Evolutionary conservation across 2,329 filamentous ascomycete species (phyloP).

Genomic region (Clathrospora elynae): DNA sequence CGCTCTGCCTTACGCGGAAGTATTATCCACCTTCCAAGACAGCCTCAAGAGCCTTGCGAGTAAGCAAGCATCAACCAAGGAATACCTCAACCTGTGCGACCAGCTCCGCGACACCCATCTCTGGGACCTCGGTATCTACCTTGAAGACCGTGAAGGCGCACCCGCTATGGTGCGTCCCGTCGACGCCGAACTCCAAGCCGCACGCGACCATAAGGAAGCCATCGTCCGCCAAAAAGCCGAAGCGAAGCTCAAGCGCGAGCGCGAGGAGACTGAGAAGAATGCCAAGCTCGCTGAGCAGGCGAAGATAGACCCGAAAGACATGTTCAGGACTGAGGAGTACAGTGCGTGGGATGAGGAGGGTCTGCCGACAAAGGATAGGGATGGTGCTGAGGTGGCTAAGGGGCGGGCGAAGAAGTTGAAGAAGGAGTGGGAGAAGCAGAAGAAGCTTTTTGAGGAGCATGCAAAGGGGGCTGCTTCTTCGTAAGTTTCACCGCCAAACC

Average conservation of each 20-base stretch:
- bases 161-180: slow-evolving; percentile 75
- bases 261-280: slow-evolving; percentile 63
- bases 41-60: slow-evolving; percentile 62
- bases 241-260: slow-evolving; percentile 59
- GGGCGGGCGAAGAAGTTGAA: slow-evolving; percentile 77
- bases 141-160: slow-evolving; percentile 78
- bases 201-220: slow-evolving; percentile 60
- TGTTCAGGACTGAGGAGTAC: slow-evolving; percentile 67
- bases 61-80: slow-evolving; percentile 64
- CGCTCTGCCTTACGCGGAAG: slow-evolving; percentile 54
- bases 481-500: too few relatives aligned
- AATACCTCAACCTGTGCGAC: slow-evolving; percentile 74
- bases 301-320: slow-evolving; percentile 61
- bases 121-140: slow-evolving; percentile 81
- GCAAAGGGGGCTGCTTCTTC: too few relatives aligned
- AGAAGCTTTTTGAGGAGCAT: slow-evolving; percentile 72
- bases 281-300: slow-evolving; percentile 61
- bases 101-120: slow-evolving; percentile 77
- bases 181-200: slow-evolving; percentile 60
- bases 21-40: slow-evolving; percentile 61
- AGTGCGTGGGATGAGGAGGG: slow-evolving; percentile 83
- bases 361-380: slow-evolving; percentile 74
- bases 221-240: slow-evolving; percentile 51
- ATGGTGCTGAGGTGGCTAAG: slow-evolving; percentile 82
- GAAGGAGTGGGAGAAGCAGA: slow-evolving; percentile 91